These are phyloP conservation scores for Xylaria sp. DNA, from an alignment of 2,329 filamentous ascomycete species.

Conservation along the genomic window DNA sequence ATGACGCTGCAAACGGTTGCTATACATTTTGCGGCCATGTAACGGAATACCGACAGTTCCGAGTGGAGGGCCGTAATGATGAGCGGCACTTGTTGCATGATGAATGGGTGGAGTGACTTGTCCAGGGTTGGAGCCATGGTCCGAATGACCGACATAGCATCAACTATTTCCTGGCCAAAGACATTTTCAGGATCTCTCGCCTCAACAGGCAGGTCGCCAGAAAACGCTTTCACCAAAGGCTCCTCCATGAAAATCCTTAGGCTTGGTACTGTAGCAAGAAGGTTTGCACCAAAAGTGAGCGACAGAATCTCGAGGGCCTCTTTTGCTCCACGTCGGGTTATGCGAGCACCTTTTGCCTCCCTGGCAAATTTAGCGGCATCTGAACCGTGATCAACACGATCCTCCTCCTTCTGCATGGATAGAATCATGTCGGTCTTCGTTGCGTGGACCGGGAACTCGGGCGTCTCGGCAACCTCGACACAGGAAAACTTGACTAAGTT, in stretches of 20 bases:
- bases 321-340: conserved; percentile 90
- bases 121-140: conserved; percentile 92
- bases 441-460: conserved; percentile 87
- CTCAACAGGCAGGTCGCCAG: conserved; percentile 69
- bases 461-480: conserved; percentile 95
- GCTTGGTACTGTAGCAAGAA: conserved; percentile 85
- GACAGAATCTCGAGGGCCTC: conserved; percentile 90
- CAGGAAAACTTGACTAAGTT: conserved; percentile 98
- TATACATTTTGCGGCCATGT: conserved; percentile 95
- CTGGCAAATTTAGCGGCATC: conserved; percentile 88
- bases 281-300: conserved; percentile 71
- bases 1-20: conserved; percentile 98
- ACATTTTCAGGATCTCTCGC: conserved; percentile 73
- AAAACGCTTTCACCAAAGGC: conserved; percentile 76
- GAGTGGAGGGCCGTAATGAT: conserved; percentile 88
- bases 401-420: conserved; percentile 96
- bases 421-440: conserved; percentile 78
- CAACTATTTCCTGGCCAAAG: conserved; percentile 89
- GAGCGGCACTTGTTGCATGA: conserved; percentile 80
- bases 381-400: conserved; percentile 80
- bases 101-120: conserved; percentile 72
- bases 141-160: conserved; percentile 89
- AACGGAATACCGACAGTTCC: conserved; percentile 86
- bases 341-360: conserved; percentile 85
- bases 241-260: conserved; percentile 79